Base-by-base conservation (phyloP, 441 rosid genomes). In the Erodium trifolium region DNA sequence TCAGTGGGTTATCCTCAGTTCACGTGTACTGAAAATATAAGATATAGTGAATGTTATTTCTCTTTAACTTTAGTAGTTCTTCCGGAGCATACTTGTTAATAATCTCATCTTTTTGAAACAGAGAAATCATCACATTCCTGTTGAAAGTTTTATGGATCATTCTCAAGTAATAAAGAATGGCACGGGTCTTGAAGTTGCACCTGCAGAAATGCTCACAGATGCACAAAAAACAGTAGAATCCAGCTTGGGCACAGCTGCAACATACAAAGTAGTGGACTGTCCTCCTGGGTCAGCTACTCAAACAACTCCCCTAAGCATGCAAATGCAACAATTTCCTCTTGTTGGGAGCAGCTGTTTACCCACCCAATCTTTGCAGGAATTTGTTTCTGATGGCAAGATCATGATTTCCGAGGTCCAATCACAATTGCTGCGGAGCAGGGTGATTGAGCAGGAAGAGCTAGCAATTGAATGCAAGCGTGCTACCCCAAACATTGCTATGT, bases 101-200 rank as follows among this genome's bases (percentile, higher is more conserved):
- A 43, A 45, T 57, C 51, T 76, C 4, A 47, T 41, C 65, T 70
- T 2, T 34, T 77, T 78, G 77, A 70, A 68, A 71, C 82, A 89
- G 96, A 83, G 82, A 76, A 86, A 74, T 76, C 76, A 70, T 67
- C 76, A 75, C 35, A 77, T 74, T 8, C 69, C 80, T 70, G 80
- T 75, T 8, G 88, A 75, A 64, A 81, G 75, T 77, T 73, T 76
- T 27, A 31, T 74, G 71, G 89, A 86, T 51, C 83, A 80, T 68
- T 73, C 91, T 77, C 89, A 78, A 71, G 68, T 63, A 6, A 51
- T 76, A 66, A 86, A 87, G 69, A 79, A 77, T 70, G 84, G 82
- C 67, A 74, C 83, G 57, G 69, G 81, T 72, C 82, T 68, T 72
- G 90, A 85, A 62, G 75, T 63, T 72, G 37, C 77, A 66, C 62